A percentile compares a stretch with the other conserved stretches of the same genome.
Evolutionary conservation across 2,329 filamentous ascomycete species (phyloP).

Genomic region (Thelonectria blattea): DNA sequence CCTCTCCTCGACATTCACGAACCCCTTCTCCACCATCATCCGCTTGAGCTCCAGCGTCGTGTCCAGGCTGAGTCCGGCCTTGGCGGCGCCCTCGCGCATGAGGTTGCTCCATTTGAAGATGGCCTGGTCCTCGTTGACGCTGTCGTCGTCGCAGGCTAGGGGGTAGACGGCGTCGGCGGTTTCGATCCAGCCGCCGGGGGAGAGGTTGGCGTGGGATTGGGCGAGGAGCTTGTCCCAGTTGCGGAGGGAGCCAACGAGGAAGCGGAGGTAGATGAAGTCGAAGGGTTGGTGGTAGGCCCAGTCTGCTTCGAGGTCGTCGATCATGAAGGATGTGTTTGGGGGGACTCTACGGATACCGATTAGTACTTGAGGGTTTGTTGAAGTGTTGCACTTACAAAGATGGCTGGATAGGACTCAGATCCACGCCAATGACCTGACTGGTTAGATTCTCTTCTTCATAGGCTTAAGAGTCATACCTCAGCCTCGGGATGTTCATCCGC

Average conservation of each 20-base stretch:
- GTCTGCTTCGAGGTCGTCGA: slow-evolving; percentile 10
- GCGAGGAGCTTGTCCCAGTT: slow-evolving; percentile 10
- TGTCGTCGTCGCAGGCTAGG: slow-evolving; percentile 6
- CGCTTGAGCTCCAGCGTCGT: slow-evolving; percentile 9
- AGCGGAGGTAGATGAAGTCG: slow-evolving; percentile 15
- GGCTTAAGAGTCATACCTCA: neutral
- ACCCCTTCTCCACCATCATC: slow-evolving; percentile 4
- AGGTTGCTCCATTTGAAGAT: slow-evolving; percentile 9
- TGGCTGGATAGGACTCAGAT: slow-evolving; percentile 15
- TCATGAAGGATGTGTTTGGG: neutral
- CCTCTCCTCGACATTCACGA: slow-evolving; percentile 1
- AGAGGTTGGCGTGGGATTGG: neutral
- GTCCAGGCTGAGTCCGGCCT: slow-evolving; percentile 6
- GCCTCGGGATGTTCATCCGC: slow-evolving; percentile 15
- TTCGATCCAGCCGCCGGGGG: slow-evolving; percentile 13
- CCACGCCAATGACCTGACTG: slow-evolving; percentile 8
- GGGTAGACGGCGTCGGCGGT: slow-evolving; percentile 10
- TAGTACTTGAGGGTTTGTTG: too few species aligned
- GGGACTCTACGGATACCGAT: neutral
- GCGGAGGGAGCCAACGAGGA: slow-evolving; percentile 6
- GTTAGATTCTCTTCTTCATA: neutral
- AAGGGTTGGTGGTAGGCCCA: slow-evolving; percentile 11
- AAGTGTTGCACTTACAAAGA: slow-evolving; percentile 3
- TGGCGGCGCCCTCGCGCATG: slow-evolving; percentile 8
- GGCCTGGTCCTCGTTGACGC: slow-evolving; percentile 1